Conservation (phyloP, 352 stramenopile species). For the Globisporangium emineosum region DNA sequence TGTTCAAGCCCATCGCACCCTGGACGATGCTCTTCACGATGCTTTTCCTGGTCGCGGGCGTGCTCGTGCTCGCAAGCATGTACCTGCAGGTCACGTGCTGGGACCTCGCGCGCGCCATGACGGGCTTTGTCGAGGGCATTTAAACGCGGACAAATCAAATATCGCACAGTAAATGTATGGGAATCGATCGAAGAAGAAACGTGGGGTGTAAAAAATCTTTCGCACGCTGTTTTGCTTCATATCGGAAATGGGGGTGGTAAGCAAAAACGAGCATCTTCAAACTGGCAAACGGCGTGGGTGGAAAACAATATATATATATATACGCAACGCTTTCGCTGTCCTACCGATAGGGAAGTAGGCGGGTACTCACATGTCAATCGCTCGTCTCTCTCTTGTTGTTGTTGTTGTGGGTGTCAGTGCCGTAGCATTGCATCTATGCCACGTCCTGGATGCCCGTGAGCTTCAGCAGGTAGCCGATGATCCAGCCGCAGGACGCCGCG, state of each 20-base stretch:
- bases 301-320: constrained; percentile 8
- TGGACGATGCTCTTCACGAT: constrained; percentile 63
- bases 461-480: constrained; percentile 81
- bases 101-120: constrained; percentile 61
- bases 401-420: background rate
- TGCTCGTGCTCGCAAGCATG: constrained; percentile 46
- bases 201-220: background rate
- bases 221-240: background rate
- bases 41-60: constrained; percentile 39
- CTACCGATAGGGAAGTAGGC: background rate
- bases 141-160: background rate
- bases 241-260: background rate
- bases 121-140: constrained; percentile 52
- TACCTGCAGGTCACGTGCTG: constrained; percentile 45
- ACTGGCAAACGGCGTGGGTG: background rate
- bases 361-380: constrained; percentile 1
- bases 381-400: background rate
- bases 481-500: constrained; percentile 67
- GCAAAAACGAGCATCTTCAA: background rate
- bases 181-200: background rate
- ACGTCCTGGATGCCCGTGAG: constrained; percentile 80
- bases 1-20: constrained; percentile 60
- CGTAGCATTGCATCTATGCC: constrained; percentile 27
- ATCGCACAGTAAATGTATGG: background rate
- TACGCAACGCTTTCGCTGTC: background rate